phyloP scores from a whole-genome alignment of 148 eudicot species.

The Amaranthus cruentus region DNA sequence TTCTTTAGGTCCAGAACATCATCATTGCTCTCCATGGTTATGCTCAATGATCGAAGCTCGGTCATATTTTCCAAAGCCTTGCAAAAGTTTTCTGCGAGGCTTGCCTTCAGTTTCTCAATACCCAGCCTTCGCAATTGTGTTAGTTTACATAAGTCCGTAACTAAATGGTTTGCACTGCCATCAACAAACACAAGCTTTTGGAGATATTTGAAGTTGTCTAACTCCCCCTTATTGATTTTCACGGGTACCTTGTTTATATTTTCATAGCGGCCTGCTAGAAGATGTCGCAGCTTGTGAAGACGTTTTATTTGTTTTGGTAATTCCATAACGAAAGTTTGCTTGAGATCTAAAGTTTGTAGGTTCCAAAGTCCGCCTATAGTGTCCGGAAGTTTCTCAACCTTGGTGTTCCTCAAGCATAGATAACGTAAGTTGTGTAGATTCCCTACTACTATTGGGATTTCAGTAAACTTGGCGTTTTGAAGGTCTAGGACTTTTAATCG shows the following conservation, averaged over 20 bases:
- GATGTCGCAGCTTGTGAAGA: constrained; percentile 16
- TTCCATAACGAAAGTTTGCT: background rate
- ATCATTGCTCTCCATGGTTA: background rate
- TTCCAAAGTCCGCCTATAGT: constrained; percentile 8
- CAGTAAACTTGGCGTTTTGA: constrained; percentile 5
- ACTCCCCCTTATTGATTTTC: background rate
- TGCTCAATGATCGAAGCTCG: background rate
- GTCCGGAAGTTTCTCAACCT: constrained; percentile 1
- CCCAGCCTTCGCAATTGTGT: background rate
- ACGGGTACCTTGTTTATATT: background rate
- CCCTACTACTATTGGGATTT: background rate
- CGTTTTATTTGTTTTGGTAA: constrained; percentile 2
- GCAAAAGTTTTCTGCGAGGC: background rate
- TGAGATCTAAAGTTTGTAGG: constrained; percentile 14
- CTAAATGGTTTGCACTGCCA: background rate
- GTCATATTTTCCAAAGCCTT: background rate
- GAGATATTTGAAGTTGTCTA: background rate
- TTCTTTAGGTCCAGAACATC: background rate
- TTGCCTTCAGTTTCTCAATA: background rate
- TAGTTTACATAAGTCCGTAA: background rate
- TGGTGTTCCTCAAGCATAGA: constrained; percentile 18
- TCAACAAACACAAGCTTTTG: constrained; percentile 14
- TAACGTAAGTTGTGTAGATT: constrained; percentile 5
- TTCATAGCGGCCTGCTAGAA: background rate
- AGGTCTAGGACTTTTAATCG: constrained; percentile 20